phyloP scores from a whole-genome alignment of 2,329 filamentous ascomycete species.

The Pseudogymnoascus sp. region DNA sequence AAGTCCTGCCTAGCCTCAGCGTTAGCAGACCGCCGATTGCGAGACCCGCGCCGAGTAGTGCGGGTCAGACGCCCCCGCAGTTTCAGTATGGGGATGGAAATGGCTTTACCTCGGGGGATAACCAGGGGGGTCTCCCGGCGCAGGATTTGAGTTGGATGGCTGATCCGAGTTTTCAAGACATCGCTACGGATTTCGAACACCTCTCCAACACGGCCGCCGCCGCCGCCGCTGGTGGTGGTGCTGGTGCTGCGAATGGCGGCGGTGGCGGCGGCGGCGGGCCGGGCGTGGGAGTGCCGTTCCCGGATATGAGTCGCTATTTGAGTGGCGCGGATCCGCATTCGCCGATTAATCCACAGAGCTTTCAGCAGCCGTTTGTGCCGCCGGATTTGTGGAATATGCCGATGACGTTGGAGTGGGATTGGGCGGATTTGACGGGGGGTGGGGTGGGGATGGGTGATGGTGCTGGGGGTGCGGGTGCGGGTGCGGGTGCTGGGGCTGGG shows the following conservation, averaged over 20 bases:
- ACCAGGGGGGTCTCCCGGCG: background rate
- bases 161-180: background rate
- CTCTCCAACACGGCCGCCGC: background rate
- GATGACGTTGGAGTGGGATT: slow-evolving; percentile 91
- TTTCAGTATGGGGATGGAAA: background rate
- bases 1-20: background rate
- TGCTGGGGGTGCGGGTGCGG: background rate
- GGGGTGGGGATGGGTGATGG: slow-evolving; percentile 20
- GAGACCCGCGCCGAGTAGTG: background rate
- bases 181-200: background rate
- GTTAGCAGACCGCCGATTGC: background rate
- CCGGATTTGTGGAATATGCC: slow-evolving; percentile 93
- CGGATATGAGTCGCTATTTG: background rate
- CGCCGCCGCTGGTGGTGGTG: too few relatives aligned
- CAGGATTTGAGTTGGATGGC: background rate
- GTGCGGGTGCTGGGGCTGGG: background rate
- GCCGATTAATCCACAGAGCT: slow-evolving; percentile 33
- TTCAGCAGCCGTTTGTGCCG: slow-evolving; percentile 81
- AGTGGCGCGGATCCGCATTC: background rate
- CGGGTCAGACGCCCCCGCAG: background rate
- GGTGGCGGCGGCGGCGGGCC: background rate
- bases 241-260: background rate
- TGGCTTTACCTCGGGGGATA: background rate
- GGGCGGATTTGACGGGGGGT: slow-evolving; percentile 57
- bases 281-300: background rate